Evolutionary conservation across 768 basidiomycete species (phyloP).

Genomic region (Mycena galopus): DNA sequence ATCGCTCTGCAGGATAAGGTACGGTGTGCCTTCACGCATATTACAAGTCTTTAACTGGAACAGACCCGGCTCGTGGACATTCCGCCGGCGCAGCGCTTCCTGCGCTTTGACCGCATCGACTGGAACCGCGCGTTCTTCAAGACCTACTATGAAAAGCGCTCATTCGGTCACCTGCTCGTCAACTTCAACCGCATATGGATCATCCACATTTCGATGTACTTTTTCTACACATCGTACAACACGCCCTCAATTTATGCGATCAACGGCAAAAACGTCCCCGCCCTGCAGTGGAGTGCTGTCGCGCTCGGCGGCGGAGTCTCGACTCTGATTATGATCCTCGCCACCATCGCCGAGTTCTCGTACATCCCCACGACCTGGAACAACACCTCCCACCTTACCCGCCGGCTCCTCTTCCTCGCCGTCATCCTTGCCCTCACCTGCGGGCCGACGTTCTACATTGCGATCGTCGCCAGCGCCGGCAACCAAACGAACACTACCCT

Average conservation of each 20-base stretch:
- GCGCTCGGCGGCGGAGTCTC: slow-evolving; percentile 96
- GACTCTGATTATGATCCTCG: slow-evolving; percentile 94
- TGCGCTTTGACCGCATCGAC: slow-evolving; percentile 96
- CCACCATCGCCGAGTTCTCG: slow-evolving; percentile 94
- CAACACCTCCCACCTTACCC: slow-evolving; percentile 95
- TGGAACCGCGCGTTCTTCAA: slow-evolving; percentile 99
- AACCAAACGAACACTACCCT: slow-evolving; percentile 78
- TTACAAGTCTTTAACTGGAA: neutral
- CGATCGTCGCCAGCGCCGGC: slow-evolving; percentile 85
- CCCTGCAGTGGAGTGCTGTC: slow-evolving; percentile 93
- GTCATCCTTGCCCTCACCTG: slow-evolving; percentile 92
- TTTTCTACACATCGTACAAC: slow-evolving; percentile 96
- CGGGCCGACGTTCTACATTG: slow-evolving; percentile 96
- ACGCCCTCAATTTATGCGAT: slow-evolving; percentile 85
- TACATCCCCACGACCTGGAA: slow-evolving; percentile 99
- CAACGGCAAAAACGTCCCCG: slow-evolving; percentile 65
- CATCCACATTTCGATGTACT: slow-evolving; percentile 94
- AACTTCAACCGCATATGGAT: slow-evolving; percentile 99
- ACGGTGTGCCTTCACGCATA: neutral
- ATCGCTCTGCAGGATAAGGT: slow-evolving; percentile 94
- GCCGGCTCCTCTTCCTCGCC: slow-evolving; percentile 89
- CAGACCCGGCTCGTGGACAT: slow-evolving; percentile 94
- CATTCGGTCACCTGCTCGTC: slow-evolving; percentile 96
- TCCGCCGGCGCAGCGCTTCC: slow-evolving; percentile 92
- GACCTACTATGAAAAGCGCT: slow-evolving; percentile 98